Base-by-base conservation (phyloP, 192 early-diverging fungal genomes). In the Rhizoclosmatium sp. region DNA sequence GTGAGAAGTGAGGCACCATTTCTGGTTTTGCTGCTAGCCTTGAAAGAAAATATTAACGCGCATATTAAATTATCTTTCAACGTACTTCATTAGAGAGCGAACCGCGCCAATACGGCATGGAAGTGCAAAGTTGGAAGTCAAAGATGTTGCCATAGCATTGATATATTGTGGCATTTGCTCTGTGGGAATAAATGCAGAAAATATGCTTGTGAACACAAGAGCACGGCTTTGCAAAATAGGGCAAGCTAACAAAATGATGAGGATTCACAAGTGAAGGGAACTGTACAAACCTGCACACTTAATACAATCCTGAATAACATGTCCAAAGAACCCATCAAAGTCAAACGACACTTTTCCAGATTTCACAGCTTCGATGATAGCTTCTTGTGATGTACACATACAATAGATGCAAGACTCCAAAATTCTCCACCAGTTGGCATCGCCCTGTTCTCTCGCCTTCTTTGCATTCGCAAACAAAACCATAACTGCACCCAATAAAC, bases 201-300 rank as follows among this genome's bases (percentile, higher is more conserved):
- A 94, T 77, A 92, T 88, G 60, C 92, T 92, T 2, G 93, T 89
- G 89, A 97, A 96, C 19, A 96, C 92, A 67, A 99, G 90, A 1
- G 95, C 92, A 14, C 97, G 95, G 3, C 96, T 95, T 82, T 95
- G 94, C 72, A 94, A 87, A 81, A 95, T 95, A 5, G 97, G 97
- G 58, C 75, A 85, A 5, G 90, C 91, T 87, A 45, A 70, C 41
- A 75, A 46, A 71, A 42, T 58, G 46, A 39, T 44, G 76, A 31
- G 39, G 41, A n/a, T 45, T 60, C 60, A 10, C 59, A 45, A 65
- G 45, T 54, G 51, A 7, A 12, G 5, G 51, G 9, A 54, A 54
- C 51, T 3, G n/a, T 56, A 67, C 74, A 46, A 81, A 91, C 91
- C 89, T 23, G 79, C 78, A 65, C 82, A 81, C 69, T 87, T 85